A percentile compares a stretch with the other conserved stretches of the same genome.
Conservation (phyloP, 2,329 filamentous ascomycete species). For the Elsinoe necatrix region DNA sequence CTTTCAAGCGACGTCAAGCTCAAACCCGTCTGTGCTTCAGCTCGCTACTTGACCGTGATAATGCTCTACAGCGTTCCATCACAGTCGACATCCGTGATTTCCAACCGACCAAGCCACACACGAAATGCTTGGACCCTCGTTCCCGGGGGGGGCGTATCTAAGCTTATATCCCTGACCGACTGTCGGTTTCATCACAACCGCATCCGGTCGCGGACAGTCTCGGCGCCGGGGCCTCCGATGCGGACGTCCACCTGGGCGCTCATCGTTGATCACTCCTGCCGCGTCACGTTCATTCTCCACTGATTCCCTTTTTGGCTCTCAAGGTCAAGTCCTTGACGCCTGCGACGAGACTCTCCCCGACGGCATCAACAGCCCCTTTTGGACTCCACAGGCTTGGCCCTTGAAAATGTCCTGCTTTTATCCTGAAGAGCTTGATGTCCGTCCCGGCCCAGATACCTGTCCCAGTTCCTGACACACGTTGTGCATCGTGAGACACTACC, state of each 20-base stretch:
- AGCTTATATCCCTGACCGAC: slow-evolving; percentile 10
- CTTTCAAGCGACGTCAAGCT: not conserved
- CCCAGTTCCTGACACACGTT: slow-evolving; percentile 69
- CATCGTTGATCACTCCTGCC: not conserved
- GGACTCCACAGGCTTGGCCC: slow-evolving; percentile 71
- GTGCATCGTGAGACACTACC: slow-evolving; percentile 84
- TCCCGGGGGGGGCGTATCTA: slow-evolving; percentile 1
- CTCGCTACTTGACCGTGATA: not conserved
- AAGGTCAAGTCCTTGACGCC: slow-evolving; percentile 15
- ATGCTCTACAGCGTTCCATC: not conserved
- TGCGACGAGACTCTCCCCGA: slow-evolving; percentile 51
- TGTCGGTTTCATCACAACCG: slow-evolving; percentile 7
- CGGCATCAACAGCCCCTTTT: slow-evolving; percentile 83
- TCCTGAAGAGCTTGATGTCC: slow-evolving; percentile 75
- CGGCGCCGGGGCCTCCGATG: not conserved
- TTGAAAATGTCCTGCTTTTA: slow-evolving; percentile 72
- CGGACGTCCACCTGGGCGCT: not conserved
- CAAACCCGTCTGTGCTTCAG: slow-evolving; percentile 12
- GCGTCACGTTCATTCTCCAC: slow-evolving; percentile 1
- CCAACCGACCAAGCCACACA: slow-evolving; percentile 8
- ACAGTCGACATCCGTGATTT: not conserved
- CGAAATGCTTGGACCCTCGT: slow-evolving; percentile 1
- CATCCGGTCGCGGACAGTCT: not conserved
- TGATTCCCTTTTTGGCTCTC: slow-evolving; percentile 15
- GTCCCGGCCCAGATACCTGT: slow-evolving; percentile 92